Base-by-base conservation (phyloP, 306 rosid species). In the Vigna hirtella region DNA sequence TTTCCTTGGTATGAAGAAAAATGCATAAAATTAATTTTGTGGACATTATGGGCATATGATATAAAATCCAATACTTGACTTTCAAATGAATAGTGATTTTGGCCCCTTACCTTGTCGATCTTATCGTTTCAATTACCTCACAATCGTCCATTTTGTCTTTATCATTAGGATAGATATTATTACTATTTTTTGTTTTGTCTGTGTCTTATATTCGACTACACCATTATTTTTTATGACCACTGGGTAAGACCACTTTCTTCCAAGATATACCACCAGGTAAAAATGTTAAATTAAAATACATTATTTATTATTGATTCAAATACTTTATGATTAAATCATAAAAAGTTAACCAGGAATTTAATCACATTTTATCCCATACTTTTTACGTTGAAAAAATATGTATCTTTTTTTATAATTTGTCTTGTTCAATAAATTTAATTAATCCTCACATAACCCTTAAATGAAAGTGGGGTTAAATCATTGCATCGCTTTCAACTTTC, bases 51-150 rank as follows among this genome's bases (percentile, higher is more conserved):
- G n/a, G 15, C 66, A 17, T 38, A 20, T 14, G 38, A 24, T 24
- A 38, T 64, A 26, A 42, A 66, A 40, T 63, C 64, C 53, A 53
- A 68, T 24, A 76, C 36, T 26, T 50, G 38, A 64, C 62, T 82
- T 51, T 76, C 61, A 38, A 51, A 26, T 76, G 81, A 70, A 64
- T 20, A 30, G 20, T 40, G 48, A 36, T 2, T 61, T 70, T 61
- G 64, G 30, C 76, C 38, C 22, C 12, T 45, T 42, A 49, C 67
- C 74, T 64, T 74, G 22, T 53, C 72, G 61, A 12, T 28, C 81
- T 82, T 77, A 42, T 70, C 85, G 9, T 14, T 77, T 62, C 45
- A 40, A 42, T 73, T 75, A 50, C 51, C 67, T 38, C 66, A 28
- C 49, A 56, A 70, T 16, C 20, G 16, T 42, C 16, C 24, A 6